Conservation (phyloP, 306 rosid species). For the Sindora glabra region DNA sequence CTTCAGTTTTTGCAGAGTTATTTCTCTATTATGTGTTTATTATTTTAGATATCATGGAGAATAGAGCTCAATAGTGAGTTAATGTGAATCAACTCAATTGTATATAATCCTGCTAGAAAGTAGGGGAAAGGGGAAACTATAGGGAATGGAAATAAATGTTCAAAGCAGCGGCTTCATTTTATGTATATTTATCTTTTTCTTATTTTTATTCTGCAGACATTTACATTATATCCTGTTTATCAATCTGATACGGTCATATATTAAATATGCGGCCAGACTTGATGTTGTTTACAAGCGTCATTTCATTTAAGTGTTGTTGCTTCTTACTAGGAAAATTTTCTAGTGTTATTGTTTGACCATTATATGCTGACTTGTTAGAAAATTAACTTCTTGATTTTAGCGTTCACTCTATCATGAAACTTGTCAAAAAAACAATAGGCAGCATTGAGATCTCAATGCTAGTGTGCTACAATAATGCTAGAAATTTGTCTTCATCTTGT, state of each 20-base stretch:
- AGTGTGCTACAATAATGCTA: too few relatives aligned
- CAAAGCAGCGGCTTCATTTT: background rate
- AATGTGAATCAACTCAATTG: background rate
- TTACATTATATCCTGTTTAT: background rate
- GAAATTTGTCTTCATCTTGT: slow-evolving; percentile 9
- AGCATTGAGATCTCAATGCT: too few relatives aligned
- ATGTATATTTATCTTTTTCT: background rate
- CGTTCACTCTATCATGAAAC: too few relatives aligned
- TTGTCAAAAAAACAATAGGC: too few relatives aligned
- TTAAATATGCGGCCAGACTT: slow-evolving; percentile 87
- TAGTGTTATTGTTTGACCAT: too few relatives aligned
- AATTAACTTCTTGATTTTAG: too few relatives aligned
- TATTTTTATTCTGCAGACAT: background rate
- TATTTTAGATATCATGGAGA: too few relatives aligned
- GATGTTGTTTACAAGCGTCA: slow-evolving; percentile 92
- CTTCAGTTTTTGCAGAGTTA: slow-evolving; percentile 60
- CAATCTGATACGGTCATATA: slow-evolving; percentile 40
- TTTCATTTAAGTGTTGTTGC: too few relatives aligned
- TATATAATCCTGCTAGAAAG: background rate
- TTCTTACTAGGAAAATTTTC: too few relatives aligned
- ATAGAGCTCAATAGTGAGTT: background rate
- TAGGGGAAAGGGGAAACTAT: background rate
- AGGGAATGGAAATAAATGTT: background rate
- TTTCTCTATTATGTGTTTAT: too few relatives aligned
- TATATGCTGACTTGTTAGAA: too few relatives aligned